Conservation (phyloP, 2,329 filamentous ascomycete species). For the Alternaria ethzedia region DNA sequence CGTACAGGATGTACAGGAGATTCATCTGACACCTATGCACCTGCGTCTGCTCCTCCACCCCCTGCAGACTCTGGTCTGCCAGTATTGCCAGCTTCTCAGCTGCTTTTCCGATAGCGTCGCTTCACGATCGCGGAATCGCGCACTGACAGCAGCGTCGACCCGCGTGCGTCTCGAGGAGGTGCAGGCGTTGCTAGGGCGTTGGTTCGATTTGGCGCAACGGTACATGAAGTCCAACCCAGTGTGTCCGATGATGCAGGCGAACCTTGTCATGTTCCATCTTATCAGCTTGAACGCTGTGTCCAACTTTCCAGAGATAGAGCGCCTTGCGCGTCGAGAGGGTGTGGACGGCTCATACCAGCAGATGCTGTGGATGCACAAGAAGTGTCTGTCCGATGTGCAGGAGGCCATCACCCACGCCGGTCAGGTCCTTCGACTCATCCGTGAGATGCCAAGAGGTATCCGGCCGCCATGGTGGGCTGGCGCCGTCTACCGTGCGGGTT, state of each 20-base stretch:
- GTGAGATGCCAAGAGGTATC: conserved; percentile 64
- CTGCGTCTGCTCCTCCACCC: conserved; percentile 73
- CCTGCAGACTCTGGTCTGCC: conserved; percentile 68
- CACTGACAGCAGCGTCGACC: conserved; percentile 66
- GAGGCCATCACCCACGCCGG: conserved; percentile 72
- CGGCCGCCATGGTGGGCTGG: conserved; percentile 75
- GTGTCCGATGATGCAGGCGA: conserved; percentile 68
- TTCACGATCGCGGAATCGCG: conserved; percentile 55
- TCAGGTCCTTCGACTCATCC: conserved; percentile 68
- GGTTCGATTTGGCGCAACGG: conserved; percentile 69
- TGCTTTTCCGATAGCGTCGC: conserved; percentile 66
- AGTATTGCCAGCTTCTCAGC: conserved; percentile 68
- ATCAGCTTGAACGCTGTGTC: conserved; percentile 73
- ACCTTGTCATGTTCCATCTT: conserved; percentile 72
- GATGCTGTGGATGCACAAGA: conserved; percentile 62
- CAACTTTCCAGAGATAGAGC: conserved; percentile 71
- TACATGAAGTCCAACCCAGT: conserved; percentile 62
- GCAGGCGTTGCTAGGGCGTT: conserved; percentile 67
- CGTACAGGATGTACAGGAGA: conserved; percentile 53
- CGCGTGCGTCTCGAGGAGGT: conserved; percentile 68
- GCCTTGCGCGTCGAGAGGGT: conserved; percentile 66
- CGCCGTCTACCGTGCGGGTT: conserved; percentile 68
- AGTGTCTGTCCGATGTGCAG: conserved; percentile 68
- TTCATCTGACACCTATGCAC: conserved; percentile 62
- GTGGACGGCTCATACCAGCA: conserved; percentile 64